Conservation (phyloP, 768 basidiomycete species). For the Auricularia cornea region DNA sequence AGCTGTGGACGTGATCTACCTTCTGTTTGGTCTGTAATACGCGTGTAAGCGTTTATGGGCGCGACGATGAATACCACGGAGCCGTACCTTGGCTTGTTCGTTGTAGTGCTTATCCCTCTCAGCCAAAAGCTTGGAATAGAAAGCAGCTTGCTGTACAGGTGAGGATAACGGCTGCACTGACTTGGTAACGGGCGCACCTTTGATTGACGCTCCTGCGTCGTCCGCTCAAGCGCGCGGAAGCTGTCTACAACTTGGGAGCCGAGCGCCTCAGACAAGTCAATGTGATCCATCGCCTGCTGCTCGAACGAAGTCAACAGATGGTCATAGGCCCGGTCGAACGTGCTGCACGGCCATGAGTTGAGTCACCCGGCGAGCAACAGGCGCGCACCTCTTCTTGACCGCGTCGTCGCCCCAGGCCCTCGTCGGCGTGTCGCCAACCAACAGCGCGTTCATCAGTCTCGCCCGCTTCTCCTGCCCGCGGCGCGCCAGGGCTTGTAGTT, state of each 20-base stretch:
- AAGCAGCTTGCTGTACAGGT: constrained; percentile 49
- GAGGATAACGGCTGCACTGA: background rate
- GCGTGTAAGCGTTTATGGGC: constrained; percentile 3
- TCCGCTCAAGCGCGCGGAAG: constrained; percentile 49
- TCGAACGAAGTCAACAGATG: constrained; percentile 55
- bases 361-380: constrained; percentile 1
- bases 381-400: constrained; percentile 46
- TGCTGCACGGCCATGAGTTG: constrained; percentile 34
- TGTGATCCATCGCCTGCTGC: constrained; percentile 59
- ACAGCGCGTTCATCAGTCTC: constrained; percentile 44
- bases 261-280: constrained; percentile 54
- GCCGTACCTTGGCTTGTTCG: constrained; percentile 60
- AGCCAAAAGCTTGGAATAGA: constrained; percentile 59
- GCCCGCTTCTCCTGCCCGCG: constrained; percentile 66
- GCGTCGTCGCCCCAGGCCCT: constrained; percentile 48
- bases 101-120: constrained; percentile 62
- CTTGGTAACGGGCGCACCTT: constrained; percentile 35
- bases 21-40: constrained; percentile 51
- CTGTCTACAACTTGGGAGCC: constrained; percentile 54
- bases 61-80: constrained; percentile 5
- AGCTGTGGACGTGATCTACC: constrained; percentile 29
- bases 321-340: constrained; percentile 62
- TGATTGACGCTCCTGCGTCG: constrained; percentile 59
- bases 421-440: constrained; percentile 61
- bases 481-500: constrained; percentile 55